Conservation (phyloP, 257 asterid genomes). For the Phtheirospermum japonicum region DNA sequence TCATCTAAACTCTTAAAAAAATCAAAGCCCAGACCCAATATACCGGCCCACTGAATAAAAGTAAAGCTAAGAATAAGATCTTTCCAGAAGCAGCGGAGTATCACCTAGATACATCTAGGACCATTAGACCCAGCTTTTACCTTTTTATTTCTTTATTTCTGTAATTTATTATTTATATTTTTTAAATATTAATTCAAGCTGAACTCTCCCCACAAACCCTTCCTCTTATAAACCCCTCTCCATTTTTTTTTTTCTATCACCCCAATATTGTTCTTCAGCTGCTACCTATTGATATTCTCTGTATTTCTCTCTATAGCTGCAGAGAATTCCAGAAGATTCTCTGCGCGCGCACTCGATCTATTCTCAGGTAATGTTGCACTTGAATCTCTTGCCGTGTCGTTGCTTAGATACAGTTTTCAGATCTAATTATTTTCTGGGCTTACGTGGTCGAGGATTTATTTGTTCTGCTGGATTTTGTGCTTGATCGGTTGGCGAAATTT, state of each 20-base stretch:
- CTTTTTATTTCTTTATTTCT: neutral
- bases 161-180: neutral
- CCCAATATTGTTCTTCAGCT: neutral
- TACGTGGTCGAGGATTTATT: neutral
- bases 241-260: too few relatives aligned
- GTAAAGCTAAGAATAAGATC: constrained; percentile 17
- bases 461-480: neutral
- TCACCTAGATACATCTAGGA: constrained; percentile 32
- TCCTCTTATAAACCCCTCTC: constrained; percentile 12
- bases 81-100: constrained; percentile 33
- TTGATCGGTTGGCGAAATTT: neutral
- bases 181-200: neutral
- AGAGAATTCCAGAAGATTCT: constrained; percentile 11
- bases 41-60: too few relatives aligned
- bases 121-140: constrained; percentile 23
- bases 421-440: constrained; percentile 21
- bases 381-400: constrained; percentile 10
- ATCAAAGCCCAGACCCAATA: too few relatives aligned
- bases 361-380: constrained; percentile 22
- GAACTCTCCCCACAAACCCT: constrained; percentile 26
- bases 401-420: constrained; percentile 18
- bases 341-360: constrained; percentile 31
- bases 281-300: too few relatives aligned
- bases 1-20: too few relatives aligned
- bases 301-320: too few relatives aligned